Evolutionary conservation across 176 grass and related monocot species (phyloP), one percentile per base, ranked within the genome.

Genomic region (Cymbopogon citratus): DNA sequence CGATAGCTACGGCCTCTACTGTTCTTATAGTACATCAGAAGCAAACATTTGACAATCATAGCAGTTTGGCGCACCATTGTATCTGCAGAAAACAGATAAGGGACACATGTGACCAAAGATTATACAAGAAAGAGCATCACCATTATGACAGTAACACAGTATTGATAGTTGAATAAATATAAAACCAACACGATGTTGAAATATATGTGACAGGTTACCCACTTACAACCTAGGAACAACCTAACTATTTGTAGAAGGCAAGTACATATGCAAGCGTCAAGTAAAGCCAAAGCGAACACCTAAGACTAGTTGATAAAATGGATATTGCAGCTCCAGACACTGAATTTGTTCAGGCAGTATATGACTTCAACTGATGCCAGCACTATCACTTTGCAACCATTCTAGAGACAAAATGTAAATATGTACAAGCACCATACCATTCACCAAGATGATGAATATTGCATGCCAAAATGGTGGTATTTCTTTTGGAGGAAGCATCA

Each of bases 381-480:
- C 12, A 35, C 7, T 60, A 40, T 36, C 9, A 60, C 60, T 18
- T 66, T 66, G 45, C 28, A 48, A 63, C 46, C 9, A 67, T 61
- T 9, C 6, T 25, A 66, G n/a, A 57, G 43, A 46, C 9, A 28
- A 69, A 48, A 25, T 60, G 1, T 18, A 77, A 82, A 63, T 52
- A 61, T 69, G 79, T 27, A 62, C 16, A 44, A 78, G 35, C 27
- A 49, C 7, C 77, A 26, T 98, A 98, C 97, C 97, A 73, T 99
- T 99, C 76, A 99, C 93, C 64, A 93, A 80, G 68, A 99, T 96
- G 76, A 96, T 85, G 79, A 99, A 99, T 82, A 96, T 87, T 27
- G 91, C 89, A 83, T 99, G 97, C 97, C 97, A 99, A 89, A 99
- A 99, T 83, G 91, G 97, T 75, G 93, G 97, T 83, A 96, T 95